Percentiles rank a stretch among this genome's conserved stretches.
Evolutionary conservation across 169 alveolate species (phyloP).

Genomic region (Cryptosporidium sp.): DNA sequence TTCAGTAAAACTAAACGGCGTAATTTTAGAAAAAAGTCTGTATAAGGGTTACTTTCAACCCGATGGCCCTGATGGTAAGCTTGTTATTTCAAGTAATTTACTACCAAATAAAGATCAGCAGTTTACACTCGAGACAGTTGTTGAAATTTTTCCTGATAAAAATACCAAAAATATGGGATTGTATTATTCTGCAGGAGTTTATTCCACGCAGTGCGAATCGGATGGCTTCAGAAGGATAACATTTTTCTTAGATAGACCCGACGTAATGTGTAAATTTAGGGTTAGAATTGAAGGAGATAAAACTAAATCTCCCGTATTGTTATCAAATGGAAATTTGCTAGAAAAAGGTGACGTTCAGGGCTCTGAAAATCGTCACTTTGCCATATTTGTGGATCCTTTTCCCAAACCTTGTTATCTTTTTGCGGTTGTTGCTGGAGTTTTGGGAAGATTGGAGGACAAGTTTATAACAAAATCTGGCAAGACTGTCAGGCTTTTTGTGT

Average conservation of each 20-base stretch:
- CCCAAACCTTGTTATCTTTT: constrained; percentile 92
- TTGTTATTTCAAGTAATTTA: constrained; percentile 66
- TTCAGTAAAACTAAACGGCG: constrained; percentile 83
- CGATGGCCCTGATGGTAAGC: constrained; percentile 76
- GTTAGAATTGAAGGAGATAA: constrained; percentile 90
- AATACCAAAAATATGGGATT: constrained; percentile 87
- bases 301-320: constrained; percentile 87
- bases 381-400: constrained; percentile 91
- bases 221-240: constrained; percentile 92
- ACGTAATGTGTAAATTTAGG: constrained; percentile 87
- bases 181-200: constrained; percentile 87
- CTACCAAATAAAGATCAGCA: constrained; percentile 77
- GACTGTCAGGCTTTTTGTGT: constrained; percentile 84
- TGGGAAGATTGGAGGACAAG: constrained; percentile 82
- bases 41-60: constrained; percentile 75
- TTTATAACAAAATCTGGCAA: constrained; percentile 85
- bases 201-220: constrained; percentile 93
- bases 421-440: constrained; percentile 93
- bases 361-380: constrained; percentile 82
- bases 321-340: constrained; percentile 88
- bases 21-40: constrained; percentile 77
- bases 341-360: constrained; percentile 83
- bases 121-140: constrained; percentile 82
- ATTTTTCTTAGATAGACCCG: constrained; percentile 92
- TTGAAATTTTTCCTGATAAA: constrained; percentile 85